Percentiles rank a stretch among this genome's conserved stretches.
These are phyloP conservation scores for Trypanosoma grayi DNA, from an alignment of 208 protist genomes.

Conservation along the genomic window DNA sequence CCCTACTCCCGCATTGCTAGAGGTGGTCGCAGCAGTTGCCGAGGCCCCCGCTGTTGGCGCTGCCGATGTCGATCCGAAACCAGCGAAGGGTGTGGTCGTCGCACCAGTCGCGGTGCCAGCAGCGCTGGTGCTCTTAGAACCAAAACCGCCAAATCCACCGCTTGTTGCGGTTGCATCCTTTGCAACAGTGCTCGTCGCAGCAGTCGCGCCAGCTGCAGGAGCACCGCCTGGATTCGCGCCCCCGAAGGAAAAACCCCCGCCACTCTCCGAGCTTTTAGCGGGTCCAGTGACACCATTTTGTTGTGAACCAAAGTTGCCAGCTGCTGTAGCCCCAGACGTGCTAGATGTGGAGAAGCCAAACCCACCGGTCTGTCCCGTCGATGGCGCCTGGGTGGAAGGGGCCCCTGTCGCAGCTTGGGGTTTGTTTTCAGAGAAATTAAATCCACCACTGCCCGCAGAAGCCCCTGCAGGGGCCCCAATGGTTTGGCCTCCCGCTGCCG, in stretches of 20 bases:
- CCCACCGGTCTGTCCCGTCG: neutral
- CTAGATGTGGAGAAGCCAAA: neutral
- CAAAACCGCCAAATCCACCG: neutral
- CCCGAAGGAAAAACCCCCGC: no score
- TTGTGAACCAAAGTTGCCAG: neutral
- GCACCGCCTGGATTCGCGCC: no score
- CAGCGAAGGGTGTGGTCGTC: neutral
- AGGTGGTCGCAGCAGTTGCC: neutral
- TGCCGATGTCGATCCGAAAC: neutral
- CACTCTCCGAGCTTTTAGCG: no score
- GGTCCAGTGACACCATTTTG: no score
- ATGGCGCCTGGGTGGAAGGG: no score
- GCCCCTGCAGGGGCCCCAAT: slow-evolving; percentile 2
- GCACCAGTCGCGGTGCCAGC: neutral
- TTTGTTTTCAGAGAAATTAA: neutral
- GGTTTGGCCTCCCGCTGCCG: no score
- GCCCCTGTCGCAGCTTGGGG: neutral
- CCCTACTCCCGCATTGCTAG: neutral
- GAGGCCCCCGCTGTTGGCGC: neutral
- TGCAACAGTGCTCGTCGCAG: no score
- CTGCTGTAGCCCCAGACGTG: neutral
- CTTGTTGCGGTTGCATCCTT: no score
- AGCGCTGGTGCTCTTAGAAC: neutral
- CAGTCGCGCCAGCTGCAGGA: no score
- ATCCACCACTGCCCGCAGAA: neutral